Percentiles rank a stretch among this genome's conserved stretches.
Evolutionary conservation across 495 filamentous ascomycete species (phyloP).

Genomic region (Lophium mytilinum): DNA sequence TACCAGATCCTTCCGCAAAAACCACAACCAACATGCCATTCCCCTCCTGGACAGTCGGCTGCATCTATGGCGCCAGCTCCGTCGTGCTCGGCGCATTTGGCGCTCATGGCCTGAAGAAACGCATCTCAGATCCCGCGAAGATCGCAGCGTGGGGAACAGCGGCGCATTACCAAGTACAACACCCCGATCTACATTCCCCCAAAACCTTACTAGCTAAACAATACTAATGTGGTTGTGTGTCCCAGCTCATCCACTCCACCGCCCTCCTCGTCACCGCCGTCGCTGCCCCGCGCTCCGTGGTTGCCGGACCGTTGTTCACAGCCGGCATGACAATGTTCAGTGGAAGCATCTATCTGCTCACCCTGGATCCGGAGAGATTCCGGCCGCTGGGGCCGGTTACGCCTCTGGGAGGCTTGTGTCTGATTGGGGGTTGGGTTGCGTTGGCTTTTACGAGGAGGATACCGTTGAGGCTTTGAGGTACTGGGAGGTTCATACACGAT

Average conservation of each 20-base stretch:
- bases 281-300: slow-evolving; percentile 36
- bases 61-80: slow-evolving; percentile 49
- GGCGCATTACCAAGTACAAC: slow-evolving; percentile 52
- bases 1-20: too few species aligned
- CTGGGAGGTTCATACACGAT: too few species aligned
- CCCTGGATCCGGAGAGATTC: slow-evolving; percentile 48
- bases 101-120: slow-evolving; percentile 53
- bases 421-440: slow-evolving; percentile 50
- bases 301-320: slow-evolving; percentile 33
- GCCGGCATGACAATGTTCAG: slow-evolving; percentile 48
- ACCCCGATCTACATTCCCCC: not conserved
- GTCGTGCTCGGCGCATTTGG: slow-evolving; percentile 57
- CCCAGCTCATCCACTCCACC: slow-evolving; percentile 50
- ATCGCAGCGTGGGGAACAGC: slow-evolving; percentile 50
- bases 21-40: slow-evolving; percentile 12
- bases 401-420: slow-evolving; percentile 50
- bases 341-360: slow-evolving; percentile 52
- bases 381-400: slow-evolving; percentile 50
- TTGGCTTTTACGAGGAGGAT: slow-evolving; percentile 35
- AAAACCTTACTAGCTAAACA: not conserved
- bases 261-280: slow-evolving; percentile 45
- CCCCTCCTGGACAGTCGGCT: slow-evolving; percentile 49
- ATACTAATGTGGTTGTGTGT: not conserved
- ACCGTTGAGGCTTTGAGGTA: slow-evolving; percentile 1
- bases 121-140: slow-evolving; percentile 45